Evolutionary conservation across 495 filamentous ascomycete genomes (phyloP), one percentile per base, ranked within the genome.

Genomic region (Clavariopsis aquatica): DNA sequence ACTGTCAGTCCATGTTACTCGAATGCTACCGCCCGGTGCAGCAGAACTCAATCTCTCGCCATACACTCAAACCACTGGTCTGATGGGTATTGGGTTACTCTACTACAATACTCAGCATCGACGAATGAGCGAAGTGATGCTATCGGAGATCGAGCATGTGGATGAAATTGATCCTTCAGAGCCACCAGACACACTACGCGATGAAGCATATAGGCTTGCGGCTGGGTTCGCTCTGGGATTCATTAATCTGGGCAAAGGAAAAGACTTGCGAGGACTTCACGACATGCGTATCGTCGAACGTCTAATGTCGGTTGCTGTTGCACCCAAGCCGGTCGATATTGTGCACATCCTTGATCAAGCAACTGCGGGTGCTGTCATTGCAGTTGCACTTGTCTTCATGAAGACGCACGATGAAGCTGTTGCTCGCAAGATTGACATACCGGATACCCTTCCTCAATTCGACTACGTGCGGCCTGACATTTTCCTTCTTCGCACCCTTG

Each of bases 121-220:
- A 8, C 85, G 94, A 52, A 99, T 99, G 94, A 96, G 91, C 71
- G 94, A 99, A 74, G 89, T 98, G 34, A 96, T 98, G 91, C 83
- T 98, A 41, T 96, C 93, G 0, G 94, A 99, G 74, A 94, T 99
- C 51, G 93, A 97, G 68, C 88, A 90, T 53, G 80, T 89, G 41
- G 90, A 91, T 38, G 74, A 83, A 15, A 90, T 90, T 49, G 92
- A 97, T 62, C 79, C 79, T 20, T 80, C 81, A 17, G 78, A 81
- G 45, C 79, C 82, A 19, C 78, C 80, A 19, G 87, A 89, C 67
- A 86, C 84, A n/a, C 75, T 97, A 17, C 87, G 95, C 24, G 92
- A 95, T 69, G 94, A 99, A 79, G 90, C 92, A 28, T 98, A 99
- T 74, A 85, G 94, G 49, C 82, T 98, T 45, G 92, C 94, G 19